These are phyloP conservation scores for Haplosporangium gracile DNA, from an alignment of 192 early-diverging fungal genomes.

Conservation along the genomic window DNA sequence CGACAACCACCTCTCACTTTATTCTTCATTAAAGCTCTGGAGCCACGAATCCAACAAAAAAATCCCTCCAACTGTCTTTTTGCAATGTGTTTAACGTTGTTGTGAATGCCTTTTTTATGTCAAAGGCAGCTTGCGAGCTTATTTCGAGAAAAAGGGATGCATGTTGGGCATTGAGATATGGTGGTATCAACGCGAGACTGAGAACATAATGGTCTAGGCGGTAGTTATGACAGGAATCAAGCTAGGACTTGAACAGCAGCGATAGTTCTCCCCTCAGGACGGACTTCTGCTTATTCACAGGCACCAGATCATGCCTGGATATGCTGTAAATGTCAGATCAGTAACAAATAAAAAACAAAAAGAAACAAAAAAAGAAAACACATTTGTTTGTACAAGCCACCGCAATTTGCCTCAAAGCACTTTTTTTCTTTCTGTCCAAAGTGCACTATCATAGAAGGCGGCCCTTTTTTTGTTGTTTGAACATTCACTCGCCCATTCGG, in stretches of 20 bases:
- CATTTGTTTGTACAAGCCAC: slow-evolving; percentile 8
- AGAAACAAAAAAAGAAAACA: slow-evolving; percentile 6
- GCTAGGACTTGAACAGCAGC: no score
- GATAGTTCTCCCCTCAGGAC: no score
- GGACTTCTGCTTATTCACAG: no score
- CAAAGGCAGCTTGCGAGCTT: neutral
- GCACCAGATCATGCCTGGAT: neutral
- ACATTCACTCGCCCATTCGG: slow-evolving; percentile 6
- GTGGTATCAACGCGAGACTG: no score
- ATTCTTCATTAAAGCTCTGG: slow-evolving; percentile 14
- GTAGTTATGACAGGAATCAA: no score
- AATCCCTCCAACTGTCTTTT: neutral
- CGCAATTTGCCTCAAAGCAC: neutral
- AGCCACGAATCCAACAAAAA: slow-evolving; percentile 7
- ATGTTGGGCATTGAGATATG: no score
- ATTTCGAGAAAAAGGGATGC: no score
- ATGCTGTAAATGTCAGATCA: neutral
- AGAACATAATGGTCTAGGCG: no score
- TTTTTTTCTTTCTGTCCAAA: neutral
- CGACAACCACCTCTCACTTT: slow-evolving; percentile 5
- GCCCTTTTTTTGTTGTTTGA: neutral
- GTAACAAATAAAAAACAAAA: no score
- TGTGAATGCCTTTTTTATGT: neutral
- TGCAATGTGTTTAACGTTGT: neutral
- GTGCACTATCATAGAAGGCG: neutral